A percentile compares a stretch with the other conserved stretches of the same genome.
phyloP scores from a whole-genome alignment of 1,139 yeast genomes.

The Yamadazyma taylorii region DNA sequence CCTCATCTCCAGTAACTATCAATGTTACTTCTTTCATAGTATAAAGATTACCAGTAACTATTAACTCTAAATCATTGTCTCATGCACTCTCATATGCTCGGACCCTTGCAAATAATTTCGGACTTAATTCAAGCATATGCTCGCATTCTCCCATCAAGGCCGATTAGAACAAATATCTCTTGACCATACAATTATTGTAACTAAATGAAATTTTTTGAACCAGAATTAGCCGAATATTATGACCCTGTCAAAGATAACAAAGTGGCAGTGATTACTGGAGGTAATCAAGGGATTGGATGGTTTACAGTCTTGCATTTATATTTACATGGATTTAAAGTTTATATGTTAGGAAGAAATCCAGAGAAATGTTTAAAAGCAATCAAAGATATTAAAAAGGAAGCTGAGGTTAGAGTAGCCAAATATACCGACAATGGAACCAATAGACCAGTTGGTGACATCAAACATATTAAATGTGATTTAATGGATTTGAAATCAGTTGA shows the following conservation, averaged over 20 bases:
- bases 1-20: no score
- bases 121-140: no score
- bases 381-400: constrained; percentile 30
- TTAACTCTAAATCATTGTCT: no score
- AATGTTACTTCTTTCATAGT: no score
- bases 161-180: no score
- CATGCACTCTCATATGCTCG: no score
- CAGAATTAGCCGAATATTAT: constrained; percentile 31
- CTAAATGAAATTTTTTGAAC: constrained; percentile 18
- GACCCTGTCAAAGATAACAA: constrained; percentile 35
- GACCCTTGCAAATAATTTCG: no score
- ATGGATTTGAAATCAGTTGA: constrained; percentile 30
- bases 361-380: constrained; percentile 37
- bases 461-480: constrained; percentile 34
- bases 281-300: constrained; percentile 47
- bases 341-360: constrained; percentile 43
- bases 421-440: constrained; percentile 17
- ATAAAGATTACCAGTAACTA: no score
- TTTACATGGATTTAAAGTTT: constrained; percentile 43
- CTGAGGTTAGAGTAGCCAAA: constrained; percentile 15
- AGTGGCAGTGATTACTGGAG: constrained; percentile 47
- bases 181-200: not conserved
- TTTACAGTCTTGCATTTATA: constrained; percentile 42
- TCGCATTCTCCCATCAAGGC: no score
- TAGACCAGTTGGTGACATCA: constrained; percentile 27